Evolutionary conservation across 768 basidiomycete species (phyloP), one percentile per base, ranked within the genome.

Genomic region (Amanita fuliginea): DNA sequence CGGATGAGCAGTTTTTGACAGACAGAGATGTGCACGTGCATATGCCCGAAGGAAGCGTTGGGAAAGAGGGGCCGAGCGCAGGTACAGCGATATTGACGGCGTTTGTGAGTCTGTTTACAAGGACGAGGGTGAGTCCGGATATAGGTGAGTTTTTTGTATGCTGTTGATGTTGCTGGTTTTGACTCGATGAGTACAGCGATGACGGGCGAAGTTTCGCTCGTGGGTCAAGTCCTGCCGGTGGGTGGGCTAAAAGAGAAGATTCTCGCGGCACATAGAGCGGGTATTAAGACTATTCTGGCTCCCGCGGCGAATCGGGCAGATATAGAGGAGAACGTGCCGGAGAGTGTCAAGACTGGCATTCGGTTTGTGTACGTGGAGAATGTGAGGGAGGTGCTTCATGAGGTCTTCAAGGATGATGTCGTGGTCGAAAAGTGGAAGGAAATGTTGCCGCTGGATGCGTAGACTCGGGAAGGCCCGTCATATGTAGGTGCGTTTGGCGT

Each of bases 191-290:
- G 28, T 46, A 0, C 53, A 92, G 93, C 96, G 5, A 94, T 98
- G 92, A 98, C 96, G 0, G 96, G 96, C 13, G 96, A 99, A 65
- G 92, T 99, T 50, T 92, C 94, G 1, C 80, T 99, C 13, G 85
- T 93, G 0, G 96, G 96, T 0, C 92, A 96, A 65, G 95, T 99
- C 7, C 75, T 96, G 1, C 91, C 95, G 2, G 95, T 99, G 8
- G 95, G 95, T 6, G 95, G 95, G 0, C 67, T 98, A 54, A 97
- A 96, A 70, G 89, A 91, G 69, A 94, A 96, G 73, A 92, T 95
- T 54, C 77, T 97, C 1, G 95, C 95, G 1, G 95, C 96, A 0
- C 96, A 99, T 61, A 82, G 96, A 14, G 92, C 96, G 1, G 93
- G 92, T 3, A 96, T 98, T 72, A 93, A 86, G 68, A 94, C 85